Evolutionary conservation across 2,329 filamentous ascomycete genomes (phyloP), one percentile per base, ranked within the genome.

Genomic region (Juglanconis juglandina): DNA sequence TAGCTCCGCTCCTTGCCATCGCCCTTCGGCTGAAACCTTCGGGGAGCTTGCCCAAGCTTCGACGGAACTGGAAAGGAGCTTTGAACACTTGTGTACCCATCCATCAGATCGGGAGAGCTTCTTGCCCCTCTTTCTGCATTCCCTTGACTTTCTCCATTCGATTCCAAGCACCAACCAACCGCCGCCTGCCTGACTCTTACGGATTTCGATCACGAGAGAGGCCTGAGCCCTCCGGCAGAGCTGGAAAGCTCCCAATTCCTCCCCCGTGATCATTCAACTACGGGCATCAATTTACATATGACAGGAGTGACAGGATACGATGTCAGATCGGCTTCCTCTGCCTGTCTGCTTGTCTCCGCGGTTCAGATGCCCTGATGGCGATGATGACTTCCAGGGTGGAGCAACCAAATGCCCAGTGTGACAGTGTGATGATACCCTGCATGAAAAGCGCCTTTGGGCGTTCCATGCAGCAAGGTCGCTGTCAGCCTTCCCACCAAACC

Each of bases 21-120:
- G 14, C 48, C 39, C 47, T 33, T 60, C 57, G 57, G 57, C 57
- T 62, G 57, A 54, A 59, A 62, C 55, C 48, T 47, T 46, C 33
- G 41, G 56, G 47, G 49, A 62, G 53, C 39, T 56, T 52, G 34
- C 35, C 11, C n/a, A 44, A 34, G 9, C 24, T 39, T 58, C 32
- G 24, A 11, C 6, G 24, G 2, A 24, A 24, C 24, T 24, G 24
- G 24, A 24, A 24, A 24, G 24, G 24, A 24, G 24, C 24, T 24
- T 24, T 24, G 24, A 24, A 24, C 24, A 24, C 24, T 24, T 24
- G 24, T 32, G 30, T 4, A 24, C 30, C 11, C 32, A n/a, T 24
- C 52, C n/a, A 30, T 54, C 52, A n/a, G 14, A 17, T 37, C 46
- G 41, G 50, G 37, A 24, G 24, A 56, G 53, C 53, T 56, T 13